Evolutionary conservation across 805 yeast genomes (phyloP).

Genomic region (Candida ulmi): DNA sequence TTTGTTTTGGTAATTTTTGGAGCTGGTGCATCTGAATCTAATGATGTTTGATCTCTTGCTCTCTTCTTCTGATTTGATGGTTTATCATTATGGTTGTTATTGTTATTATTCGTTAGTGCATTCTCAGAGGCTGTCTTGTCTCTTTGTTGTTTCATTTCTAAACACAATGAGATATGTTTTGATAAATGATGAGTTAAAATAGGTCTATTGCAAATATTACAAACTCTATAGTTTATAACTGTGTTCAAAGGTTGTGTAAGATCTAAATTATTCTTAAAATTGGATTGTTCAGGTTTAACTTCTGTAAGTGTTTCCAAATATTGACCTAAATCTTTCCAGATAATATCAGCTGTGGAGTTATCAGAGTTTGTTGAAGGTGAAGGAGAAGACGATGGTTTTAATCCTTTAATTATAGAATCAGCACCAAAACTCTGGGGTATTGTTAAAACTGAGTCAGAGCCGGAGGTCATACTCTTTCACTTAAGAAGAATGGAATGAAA

Average conservation of each 20-base stretch:
- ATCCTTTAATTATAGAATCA: slow-evolving; percentile 22
- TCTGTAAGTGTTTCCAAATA: slow-evolving; percentile 23
- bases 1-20: slow-evolving; percentile 12
- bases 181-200: slow-evolving; percentile 31
- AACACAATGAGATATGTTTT: slow-evolving; percentile 35
- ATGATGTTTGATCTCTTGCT: slow-evolving; percentile 16
- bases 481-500: background rate
- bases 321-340: slow-evolving; percentile 29
- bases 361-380: slow-evolving; percentile 1
- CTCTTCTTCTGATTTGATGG: slow-evolving; percentile 11
- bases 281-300: slow-evolving; percentile 3
- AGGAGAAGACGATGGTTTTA: slow-evolving; percentile 6
- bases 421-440: slow-evolving; percentile 19
- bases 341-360: slow-evolving; percentile 9
- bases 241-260: slow-evolving; percentile 30
- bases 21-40: slow-evolving; percentile 9
- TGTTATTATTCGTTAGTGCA: background rate
- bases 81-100: no score
- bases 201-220: slow-evolving; percentile 43
- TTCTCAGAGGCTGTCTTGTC: slow-evolving; percentile 6
- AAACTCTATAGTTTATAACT: slow-evolving; percentile 38
- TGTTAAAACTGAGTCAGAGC: slow-evolving; percentile 11
- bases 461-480: slow-evolving; percentile 19
- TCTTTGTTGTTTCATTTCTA: slow-evolving; percentile 26
- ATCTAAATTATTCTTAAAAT: slow-evolving; percentile 17